Percentiles rank a stretch among this genome's conserved stretches.
Evolutionary conservation across 2,329 filamentous ascomycete genomes (phyloP).

Genomic region (Exophiala sp.): DNA sequence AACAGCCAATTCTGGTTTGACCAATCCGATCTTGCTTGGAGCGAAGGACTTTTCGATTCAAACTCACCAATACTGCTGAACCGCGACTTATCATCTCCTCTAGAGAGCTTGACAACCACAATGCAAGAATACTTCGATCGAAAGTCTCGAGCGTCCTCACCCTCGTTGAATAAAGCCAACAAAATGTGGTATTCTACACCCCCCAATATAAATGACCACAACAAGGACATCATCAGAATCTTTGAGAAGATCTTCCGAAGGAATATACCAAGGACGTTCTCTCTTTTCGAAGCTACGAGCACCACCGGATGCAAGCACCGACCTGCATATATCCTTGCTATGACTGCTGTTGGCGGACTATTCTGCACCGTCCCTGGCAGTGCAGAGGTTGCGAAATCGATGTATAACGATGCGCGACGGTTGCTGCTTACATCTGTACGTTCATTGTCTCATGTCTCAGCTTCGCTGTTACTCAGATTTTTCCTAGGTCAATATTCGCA

Average conservation of each 20-base stretch:
- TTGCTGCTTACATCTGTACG: constrained; percentile 6
- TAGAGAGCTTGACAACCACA: constrained; percentile 5
- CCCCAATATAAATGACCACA: constrained; percentile 5
- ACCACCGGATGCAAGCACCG: background rate
- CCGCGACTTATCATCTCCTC: constrained; percentile 7
- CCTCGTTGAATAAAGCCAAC: constrained; percentile 5
- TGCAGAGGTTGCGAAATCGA: constrained; percentile 8
- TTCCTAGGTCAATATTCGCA: background rate
- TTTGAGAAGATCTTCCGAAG: background rate
- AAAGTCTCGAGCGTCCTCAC: constrained; percentile 10
- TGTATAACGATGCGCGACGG: constrained; percentile 17
- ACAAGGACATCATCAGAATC: background rate
- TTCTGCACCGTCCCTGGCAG: constrained; percentile 15
- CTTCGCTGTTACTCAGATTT: background rate
- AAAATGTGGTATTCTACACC: constrained; percentile 14
- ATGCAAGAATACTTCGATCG: constrained; percentile 21
- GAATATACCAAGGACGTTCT: background rate
- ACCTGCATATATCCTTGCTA: constrained; percentile 6
- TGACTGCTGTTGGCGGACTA: constrained; percentile 13
- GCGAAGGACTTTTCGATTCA: constrained; percentile 4
- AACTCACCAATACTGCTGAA: background rate
- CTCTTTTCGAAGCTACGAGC: background rate
- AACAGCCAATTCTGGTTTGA: constrained; percentile 16
- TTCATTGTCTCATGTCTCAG: background rate
- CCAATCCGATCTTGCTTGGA: constrained; percentile 8